Percentiles rank a stretch among this genome's conserved stretches.
Conservation (phyloP, 441 rosid species). For the Euphorbia corollata region DNA sequence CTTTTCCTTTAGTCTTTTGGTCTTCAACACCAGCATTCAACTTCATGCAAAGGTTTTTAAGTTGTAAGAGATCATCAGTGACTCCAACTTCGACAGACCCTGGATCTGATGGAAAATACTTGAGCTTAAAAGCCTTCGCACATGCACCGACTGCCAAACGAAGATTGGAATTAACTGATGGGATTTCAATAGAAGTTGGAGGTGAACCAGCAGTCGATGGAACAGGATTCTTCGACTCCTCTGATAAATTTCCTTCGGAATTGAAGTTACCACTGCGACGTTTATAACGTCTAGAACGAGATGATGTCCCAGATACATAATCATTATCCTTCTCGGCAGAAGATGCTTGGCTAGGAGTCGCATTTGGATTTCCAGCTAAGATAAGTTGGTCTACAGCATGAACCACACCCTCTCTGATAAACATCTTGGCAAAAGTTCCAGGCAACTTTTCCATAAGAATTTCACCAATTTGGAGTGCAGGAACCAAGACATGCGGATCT, state of each 20-base stretch:
- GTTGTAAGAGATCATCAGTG: constrained; percentile 83
- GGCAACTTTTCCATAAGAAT: constrained; percentile 99
- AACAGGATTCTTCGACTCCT: constrained; percentile 55
- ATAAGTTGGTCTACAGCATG: constrained; percentile 97
- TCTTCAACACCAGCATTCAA: constrained; percentile 76
- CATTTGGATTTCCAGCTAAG: constrained; percentile 53
- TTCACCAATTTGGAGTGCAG: constrained; percentile 97
- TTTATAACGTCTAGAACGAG: constrained; percentile 87
- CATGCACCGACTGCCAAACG: constrained; percentile 67
- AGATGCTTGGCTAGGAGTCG: constrained; percentile 40
- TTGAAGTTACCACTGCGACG: constrained; percentile 64
- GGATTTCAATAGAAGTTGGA: constrained; percentile 58
- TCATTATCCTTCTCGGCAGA: constrained; percentile 73
- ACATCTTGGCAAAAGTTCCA: constrained; percentile 86
- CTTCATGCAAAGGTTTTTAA: constrained; percentile 79
- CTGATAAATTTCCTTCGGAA: constrained; percentile 58
- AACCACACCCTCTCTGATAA: constrained; percentile 96
- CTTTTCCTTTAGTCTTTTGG: constrained; percentile 81
- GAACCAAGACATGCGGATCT: constrained; percentile 96
- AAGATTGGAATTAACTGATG: constrained; percentile 58
- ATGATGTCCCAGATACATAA: constrained; percentile 52
- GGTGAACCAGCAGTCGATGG: constrained; percentile 58
- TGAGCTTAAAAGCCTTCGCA: constrained; percentile 92
- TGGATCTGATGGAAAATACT: constrained; percentile 69
- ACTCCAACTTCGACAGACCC: constrained; percentile 83